Base-by-base conservation (phyloP, 1,139 yeast species). In the Taiozyma sp. region DNA sequence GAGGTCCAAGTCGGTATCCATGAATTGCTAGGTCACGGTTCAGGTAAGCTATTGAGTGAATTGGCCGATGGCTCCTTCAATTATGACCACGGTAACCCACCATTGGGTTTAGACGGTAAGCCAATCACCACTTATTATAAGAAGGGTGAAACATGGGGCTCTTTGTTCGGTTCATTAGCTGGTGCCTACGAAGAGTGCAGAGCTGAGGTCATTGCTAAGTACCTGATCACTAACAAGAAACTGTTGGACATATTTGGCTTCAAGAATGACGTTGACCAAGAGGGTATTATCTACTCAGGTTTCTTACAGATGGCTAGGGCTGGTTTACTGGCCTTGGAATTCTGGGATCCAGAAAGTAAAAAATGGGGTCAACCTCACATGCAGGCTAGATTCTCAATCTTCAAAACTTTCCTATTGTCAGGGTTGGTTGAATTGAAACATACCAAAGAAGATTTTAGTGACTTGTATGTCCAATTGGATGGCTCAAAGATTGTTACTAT, bases 281-380 rank as follows among this genome's bases (percentile, higher is more conserved):
- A 80, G 40, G 84, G 80, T 57, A 81, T 89, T 46, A 75, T 80
- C 47, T 79, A 78, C 60, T 75, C 87, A 48, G 88, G 90, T 22
- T 86, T 84, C 55, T 71, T 89, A 56, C 81, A 81, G 58, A 90
- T 90, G 97, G 87, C 91, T 32, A 79, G 96, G 62, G 96, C 96
- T 7, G 96, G 96, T 56, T 73, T 90, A 50, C 64, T 86, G 43
- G 92, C 87, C 2, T 75, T 90, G 63, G 96, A 90, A 67, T 87
- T 78, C 68, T 90, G 95, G 90, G 96, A 89, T 67, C 96, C 96
- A 43, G 69, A 71, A 45, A 76, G 89, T 39, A 72, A 75, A 55
- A 88, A 88, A 68, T 90, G 96, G 96, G 96, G 96, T 38, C 97
- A 90, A 71, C 84, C 96, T n/a, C 97, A 90, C 66, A 88, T 89